Evolutionary conservation across 2,329 filamentous ascomycete species (phyloP).

Genomic region (Talaromyces islandicus): DNA sequence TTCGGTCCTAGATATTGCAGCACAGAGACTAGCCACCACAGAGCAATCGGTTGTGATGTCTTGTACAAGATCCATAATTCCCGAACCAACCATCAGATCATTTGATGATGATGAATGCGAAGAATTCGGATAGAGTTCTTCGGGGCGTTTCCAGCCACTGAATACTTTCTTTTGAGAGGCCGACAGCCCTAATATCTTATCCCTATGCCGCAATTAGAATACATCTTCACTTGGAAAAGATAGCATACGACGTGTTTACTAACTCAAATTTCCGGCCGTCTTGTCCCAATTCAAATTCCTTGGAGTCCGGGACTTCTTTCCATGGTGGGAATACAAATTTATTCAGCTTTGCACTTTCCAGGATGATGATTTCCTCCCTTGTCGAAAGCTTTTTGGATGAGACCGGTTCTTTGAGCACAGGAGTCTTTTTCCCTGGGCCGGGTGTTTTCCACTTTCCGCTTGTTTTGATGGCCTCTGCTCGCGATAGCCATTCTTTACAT

Average conservation of each 20-base stretch:
- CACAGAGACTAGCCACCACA: slow-evolving; percentile 90
- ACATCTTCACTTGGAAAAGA: not conserved
- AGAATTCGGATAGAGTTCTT: slow-evolving; percentile 54
- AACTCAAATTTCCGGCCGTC: slow-evolving; percentile 59
- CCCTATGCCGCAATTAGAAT: slow-evolving; percentile 2
- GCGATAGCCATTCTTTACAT: slow-evolving; percentile 62
- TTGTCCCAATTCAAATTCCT: slow-evolving; percentile 55
- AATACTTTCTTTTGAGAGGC: slow-evolving; percentile 69
- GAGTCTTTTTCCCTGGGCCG: slow-evolving; percentile 16
- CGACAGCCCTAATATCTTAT: slow-evolving; percentile 50
- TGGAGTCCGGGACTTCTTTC: slow-evolving; percentile 55
- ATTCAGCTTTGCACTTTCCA: slow-evolving; percentile 73
- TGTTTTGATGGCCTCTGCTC: slow-evolving; percentile 70
- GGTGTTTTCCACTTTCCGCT: slow-evolving; percentile 25
- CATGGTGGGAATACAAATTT: slow-evolving; percentile 81
- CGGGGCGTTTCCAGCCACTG: slow-evolving; percentile 72
- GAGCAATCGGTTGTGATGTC: slow-evolving; percentile 96
- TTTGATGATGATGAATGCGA: slow-evolving; percentile 35
- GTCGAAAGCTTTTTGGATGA: slow-evolving; percentile 59
- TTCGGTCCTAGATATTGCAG: slow-evolving; percentile 64
- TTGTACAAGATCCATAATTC: slow-evolving; percentile 77
- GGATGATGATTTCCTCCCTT: slow-evolving; percentile 68
- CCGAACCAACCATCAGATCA: slow-evolving; percentile 49
- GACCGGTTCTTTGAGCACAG: slow-evolving; percentile 39
- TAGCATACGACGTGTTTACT: slow-evolving; percentile 20